Evolutionary conservation across 192 early-diverging fungal genomes (phyloP).

Genomic region (Coemansia sp.): DNA sequence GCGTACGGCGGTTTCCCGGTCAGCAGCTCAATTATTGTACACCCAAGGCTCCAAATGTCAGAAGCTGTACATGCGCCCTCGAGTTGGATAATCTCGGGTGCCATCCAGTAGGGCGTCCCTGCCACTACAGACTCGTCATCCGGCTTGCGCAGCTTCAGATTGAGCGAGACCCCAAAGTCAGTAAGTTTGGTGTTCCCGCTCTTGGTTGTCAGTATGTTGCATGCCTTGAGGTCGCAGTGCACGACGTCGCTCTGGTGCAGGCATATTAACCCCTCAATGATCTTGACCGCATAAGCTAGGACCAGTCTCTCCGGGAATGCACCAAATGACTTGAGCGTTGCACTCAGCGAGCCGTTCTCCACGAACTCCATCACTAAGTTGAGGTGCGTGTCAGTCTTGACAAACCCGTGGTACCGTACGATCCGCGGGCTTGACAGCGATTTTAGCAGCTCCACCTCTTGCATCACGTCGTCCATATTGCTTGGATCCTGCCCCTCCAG

Average conservation of each 20-base stretch:
- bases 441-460: conserved; percentile 84
- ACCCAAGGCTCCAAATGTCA: conserved; percentile 96
- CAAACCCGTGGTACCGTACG: conserved; percentile 82
- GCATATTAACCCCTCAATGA: conserved; percentile 86
- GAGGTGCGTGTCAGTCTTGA: conserved; percentile 66
- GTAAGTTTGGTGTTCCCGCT: conserved; percentile 91
- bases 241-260: conserved; percentile 85
- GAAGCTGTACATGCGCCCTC: conserved; percentile 84
- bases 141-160: conserved; percentile 69
- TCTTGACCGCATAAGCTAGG: conserved; percentile 80
- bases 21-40: conserved; percentile 89
- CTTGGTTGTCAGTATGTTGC: conserved; percentile 97
- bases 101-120: conserved; percentile 89
- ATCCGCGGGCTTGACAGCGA: conserved; percentile 82
- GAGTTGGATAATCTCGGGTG: conserved; percentile 89
- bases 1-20: conserved; percentile 93
- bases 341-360: conserved; percentile 90
- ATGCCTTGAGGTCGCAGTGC: conserved; percentile 96
- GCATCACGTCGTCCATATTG: conserved; percentile 76
- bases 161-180: conserved; percentile 94
- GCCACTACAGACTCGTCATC: conserved; percentile 72
- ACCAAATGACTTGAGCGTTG: conserved; percentile 85
- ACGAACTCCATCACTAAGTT: conserved; percentile 88
- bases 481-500: conserved; percentile 64
- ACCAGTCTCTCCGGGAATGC: conserved; percentile 88